A percentile compares a stretch with the other conserved stretches of the same genome.
phyloP scores from a whole-genome alignment of 2,329 filamentous ascomycete genomes.

The Diaporthe sp. region DNA sequence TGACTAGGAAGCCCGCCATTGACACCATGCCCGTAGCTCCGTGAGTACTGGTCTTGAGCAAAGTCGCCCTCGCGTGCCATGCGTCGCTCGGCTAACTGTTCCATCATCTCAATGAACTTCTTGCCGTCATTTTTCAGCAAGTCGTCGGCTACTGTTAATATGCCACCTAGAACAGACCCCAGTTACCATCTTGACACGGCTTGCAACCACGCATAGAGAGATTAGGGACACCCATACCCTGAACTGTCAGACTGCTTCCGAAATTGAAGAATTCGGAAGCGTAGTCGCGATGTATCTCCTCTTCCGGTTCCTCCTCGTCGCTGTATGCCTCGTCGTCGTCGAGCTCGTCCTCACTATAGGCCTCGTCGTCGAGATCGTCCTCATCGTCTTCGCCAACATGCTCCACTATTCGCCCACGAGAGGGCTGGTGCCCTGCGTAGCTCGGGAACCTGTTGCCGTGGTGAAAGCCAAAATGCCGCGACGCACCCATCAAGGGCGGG shows the following conservation, averaged over 20 bases:
- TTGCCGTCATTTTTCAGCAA: slow-evolving; percentile 98
- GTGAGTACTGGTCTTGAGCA: slow-evolving; percentile 66
- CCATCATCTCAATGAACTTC: slow-evolving; percentile 99
- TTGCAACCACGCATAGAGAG: slow-evolving; percentile 21
- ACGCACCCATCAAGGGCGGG: slow-evolving; percentile 74
- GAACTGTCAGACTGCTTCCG: slow-evolving; percentile 95
- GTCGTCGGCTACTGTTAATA: slow-evolving; percentile 98
- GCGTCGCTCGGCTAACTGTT: slow-evolving; percentile 94
- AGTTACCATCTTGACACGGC: slow-evolving; percentile 42
- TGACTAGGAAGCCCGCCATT: slow-evolving; percentile 72
- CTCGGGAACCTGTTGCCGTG: slow-evolving; percentile 49
- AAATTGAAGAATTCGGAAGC: slow-evolving; percentile 95
- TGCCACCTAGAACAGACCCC: slow-evolving; percentile 77
- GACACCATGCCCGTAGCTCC: slow-evolving; percentile 45
- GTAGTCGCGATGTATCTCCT: slow-evolving; percentile 66
- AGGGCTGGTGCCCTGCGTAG: slow-evolving; percentile 75
- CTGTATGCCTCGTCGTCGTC: slow-evolving; percentile 76
- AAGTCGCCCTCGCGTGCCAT: slow-evolving; percentile 94
- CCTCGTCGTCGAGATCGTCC: slow-evolving; percentile 63
- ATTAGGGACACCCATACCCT: slow-evolving; percentile 64
- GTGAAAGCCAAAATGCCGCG: slow-evolving; percentile 69
- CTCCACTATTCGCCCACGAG: slow-evolving; percentile 78
- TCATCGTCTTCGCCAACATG: slow-evolving; percentile 68
- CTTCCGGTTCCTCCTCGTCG: slow-evolving; percentile 67
- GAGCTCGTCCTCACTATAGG: slow-evolving; percentile 72